Base-by-base conservation (phyloP, 2,329 filamentous ascomycete genomes). In the Hypoxylon sp. region DNA sequence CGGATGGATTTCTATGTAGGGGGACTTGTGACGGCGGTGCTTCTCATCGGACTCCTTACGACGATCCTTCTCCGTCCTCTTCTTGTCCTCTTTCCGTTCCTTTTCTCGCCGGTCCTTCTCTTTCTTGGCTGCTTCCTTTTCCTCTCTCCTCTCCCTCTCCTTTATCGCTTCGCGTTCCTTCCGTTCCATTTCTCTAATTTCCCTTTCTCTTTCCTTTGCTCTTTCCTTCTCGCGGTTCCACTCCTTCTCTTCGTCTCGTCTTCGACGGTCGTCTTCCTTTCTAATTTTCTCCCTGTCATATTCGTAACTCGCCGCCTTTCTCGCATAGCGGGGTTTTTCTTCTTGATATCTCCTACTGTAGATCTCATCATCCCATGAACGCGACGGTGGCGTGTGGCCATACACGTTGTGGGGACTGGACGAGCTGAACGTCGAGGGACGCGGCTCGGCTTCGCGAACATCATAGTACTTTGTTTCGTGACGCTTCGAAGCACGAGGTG, bases 361-460 rank as follows among this genome's bases (percentile, higher is more conserved):
- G 5, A 84, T 73, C 3, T 85, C 81, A 23, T 86, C 84, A 14
- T 87, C 86, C 68, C 80, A 86, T 7, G 84, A 85, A 17, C 78
- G 75, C 11, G 68, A 70, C 9, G 82, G 77, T 0, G 79, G 70
- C 1, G 64, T 78, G 73, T 60, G 80, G 75, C n/a, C 68, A 78
- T 78, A 68, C 73, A 69, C 65, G 30, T 67, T 64, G 32, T 68
- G 60, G 13, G 78, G 41, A 75, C 73, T 21, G 72, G 75, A 72
- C 80, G 68, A 66, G 13, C 82, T 60, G 75, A 82, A 84, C 1
- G 81, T 76, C 10, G 79, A 77, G 4, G 82, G 60, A 57, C 82
- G 79, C 43, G 84, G 85, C 60, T 88, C 85, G 13, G 85, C 82
- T 2, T 84, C 85, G 67, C 82, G 81, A 46, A 89, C 79, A 50